Base-by-base conservation (phyloP, 306 rosid species). In the Dalbergia cochinchinensis region DNA sequence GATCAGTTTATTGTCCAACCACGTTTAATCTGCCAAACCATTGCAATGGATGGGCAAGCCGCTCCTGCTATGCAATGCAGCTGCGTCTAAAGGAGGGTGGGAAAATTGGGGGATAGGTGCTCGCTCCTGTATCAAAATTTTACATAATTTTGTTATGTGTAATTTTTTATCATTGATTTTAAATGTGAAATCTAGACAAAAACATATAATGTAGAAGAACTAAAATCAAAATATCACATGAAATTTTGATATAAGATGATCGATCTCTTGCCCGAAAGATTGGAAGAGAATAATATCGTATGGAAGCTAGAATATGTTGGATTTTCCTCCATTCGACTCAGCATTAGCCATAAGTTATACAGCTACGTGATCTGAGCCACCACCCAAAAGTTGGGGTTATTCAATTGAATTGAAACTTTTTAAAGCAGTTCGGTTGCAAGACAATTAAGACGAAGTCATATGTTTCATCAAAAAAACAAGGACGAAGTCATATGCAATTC, bases 391-490 rank as follows among this genome's bases (percentile, higher is more conserved):
- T 60, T 19, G 31, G 19, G 8, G 19, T n/a, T 44, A 37, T 65
- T 65, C 50, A 37, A 37, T 65, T 65, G 14, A 65, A 65, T 37
- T 65, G 22, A 65, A 65, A 65, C 50, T 65, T 37, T 14, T 37
- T 20, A 58, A 58, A 58, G 37, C 37, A 22, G 39, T 60, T 60
- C n/a, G 11, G 16, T 60, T 26, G 41, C 39, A 60, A 10, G 35
- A 59, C 64, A 59, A 9, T 59, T 0, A 15, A 64, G 69, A 5
- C 16, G 13, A 61, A 61, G 18, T 59, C 37, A 59, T 55, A 55
- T 57, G 26, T n/a, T n/a, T n/a, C n/a, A n/a, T n/a, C n/a, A n/a
- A n/a, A n/a, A n/a, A n/a, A n/a, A n/a, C n/a, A n/a, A n/a, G n/a
- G 69, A 5, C 16, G 13, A 61, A 61, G 18, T 59, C 37, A 59